Evolutionary conservation across 2,329 filamentous ascomycete genomes (phyloP).

Genomic region (Cladosporium sp.): DNA sequence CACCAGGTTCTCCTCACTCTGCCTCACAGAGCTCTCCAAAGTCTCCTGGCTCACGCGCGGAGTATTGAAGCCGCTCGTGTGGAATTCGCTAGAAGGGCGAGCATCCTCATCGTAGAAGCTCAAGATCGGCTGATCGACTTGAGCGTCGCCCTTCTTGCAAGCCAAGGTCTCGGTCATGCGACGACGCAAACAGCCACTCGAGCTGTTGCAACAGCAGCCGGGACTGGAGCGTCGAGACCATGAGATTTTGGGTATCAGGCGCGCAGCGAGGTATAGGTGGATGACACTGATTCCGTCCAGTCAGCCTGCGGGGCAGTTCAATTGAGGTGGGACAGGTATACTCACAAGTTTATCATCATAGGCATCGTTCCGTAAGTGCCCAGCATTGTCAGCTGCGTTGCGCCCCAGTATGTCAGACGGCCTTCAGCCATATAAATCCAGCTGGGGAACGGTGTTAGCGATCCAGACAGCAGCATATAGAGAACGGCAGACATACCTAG

Average conservation of each 20-base stretch:
- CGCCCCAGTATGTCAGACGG: background rate
- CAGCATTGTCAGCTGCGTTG: background rate
- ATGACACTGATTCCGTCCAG: background rate
- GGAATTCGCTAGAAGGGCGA: background rate
- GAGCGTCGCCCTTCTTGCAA: background rate
- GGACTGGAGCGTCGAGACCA: background rate
- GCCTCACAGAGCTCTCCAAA: background rate
- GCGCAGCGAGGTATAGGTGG: background rate
- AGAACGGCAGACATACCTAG: background rate
- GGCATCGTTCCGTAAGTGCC: conserved; percentile 2
- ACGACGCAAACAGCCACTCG: background rate
- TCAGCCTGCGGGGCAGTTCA: background rate
- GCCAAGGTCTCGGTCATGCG: background rate
- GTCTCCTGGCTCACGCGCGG: background rate
- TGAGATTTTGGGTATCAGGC: background rate
- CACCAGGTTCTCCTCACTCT: background rate
- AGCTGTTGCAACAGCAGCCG: background rate
- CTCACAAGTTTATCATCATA: conserved; percentile 3
- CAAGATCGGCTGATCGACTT: background rate
- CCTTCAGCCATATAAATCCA: background rate
- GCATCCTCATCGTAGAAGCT: background rate
- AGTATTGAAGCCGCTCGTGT: conserved; percentile 4
- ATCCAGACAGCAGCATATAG: background rate
- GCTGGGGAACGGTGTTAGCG: background rate
- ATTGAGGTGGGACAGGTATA: background rate